Conservation (phyloP, 768 basidiomycete genomes). For the Omphalotus guepiniiformis region DNA sequence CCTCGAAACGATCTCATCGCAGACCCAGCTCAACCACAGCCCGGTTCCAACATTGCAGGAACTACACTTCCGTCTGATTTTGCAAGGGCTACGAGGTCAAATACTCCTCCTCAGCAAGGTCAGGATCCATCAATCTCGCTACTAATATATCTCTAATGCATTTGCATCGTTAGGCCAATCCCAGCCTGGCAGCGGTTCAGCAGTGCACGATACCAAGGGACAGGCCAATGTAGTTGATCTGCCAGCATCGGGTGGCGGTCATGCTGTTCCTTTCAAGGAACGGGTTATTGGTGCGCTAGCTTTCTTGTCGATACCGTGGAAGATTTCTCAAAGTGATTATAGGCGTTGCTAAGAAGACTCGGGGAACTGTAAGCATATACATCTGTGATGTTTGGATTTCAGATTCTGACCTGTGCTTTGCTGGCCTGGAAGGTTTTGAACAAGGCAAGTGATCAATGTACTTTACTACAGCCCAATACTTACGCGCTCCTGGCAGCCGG, state of each 20-base stretch:
- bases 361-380: slow-evolving; percentile 1
- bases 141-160: not conserved
- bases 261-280: slow-evolving; percentile 2
- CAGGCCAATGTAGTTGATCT: not conserved
- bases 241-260: not conserved
- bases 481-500: not conserved
- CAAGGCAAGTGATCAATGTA: too few species aligned
- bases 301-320: not conserved
- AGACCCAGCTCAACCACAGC: slow-evolving; percentile 1
- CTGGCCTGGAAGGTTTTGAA: slow-evolving; percentile 2
- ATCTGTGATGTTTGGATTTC: not conserved
- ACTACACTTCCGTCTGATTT: not conserved
- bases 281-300: slow-evolving; percentile 5
- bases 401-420: not conserved
- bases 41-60: not conserved
- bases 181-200: slow-evolving; percentile 1
- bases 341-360: not conserved
- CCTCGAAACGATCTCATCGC: not conserved
- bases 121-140: not conserved
- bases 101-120: slow-evolving; percentile 4
- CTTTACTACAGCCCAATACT: not conserved
- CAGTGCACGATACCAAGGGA: not conserved
- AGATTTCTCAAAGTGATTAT: not conserved
- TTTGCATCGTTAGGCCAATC: not conserved
- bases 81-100: not conserved